Base-by-base conservation (phyloP, 306 rosid genomes). In the Sphenostylis stenocarpa region DNA sequence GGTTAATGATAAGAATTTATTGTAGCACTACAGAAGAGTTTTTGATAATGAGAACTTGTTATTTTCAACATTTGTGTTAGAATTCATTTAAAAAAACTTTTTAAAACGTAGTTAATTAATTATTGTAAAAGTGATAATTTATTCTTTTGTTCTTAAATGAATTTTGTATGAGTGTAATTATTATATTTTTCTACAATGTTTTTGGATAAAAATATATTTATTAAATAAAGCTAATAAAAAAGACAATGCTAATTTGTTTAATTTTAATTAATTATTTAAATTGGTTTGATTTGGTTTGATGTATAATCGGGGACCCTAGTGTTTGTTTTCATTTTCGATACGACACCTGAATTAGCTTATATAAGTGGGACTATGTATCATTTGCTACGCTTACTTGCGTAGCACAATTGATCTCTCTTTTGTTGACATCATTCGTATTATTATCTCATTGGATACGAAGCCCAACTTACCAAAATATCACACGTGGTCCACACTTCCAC, bases 331-430 rank as follows among this genome's bases (percentile, higher is more conserved):
- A 70, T n/a, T 51, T 70, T 49, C 0, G 14, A 71, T 36, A 71
- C 76, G 76, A 28, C 56, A n/a, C 5, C 57, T 73, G 17, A 24
- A 24, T 52, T 6, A 23, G 6, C 77, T 24, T 73, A 73, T 56
- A 57, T 73, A 74, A 74, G 78, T 74, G 21, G n/a, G 20, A 0
- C 1, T 7, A 28, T 28, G 58, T 60, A 73, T 73, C 78, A 44
- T 17, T 57, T 1, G 29, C n/a, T n/a, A n/a, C n/a, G n/a, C 0
- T 36, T 0, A 4, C 7, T 33, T 26, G 26, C 77, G 67, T 38
- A 9, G 15, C 4, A 7, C 9, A 57, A 7, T 57, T 73, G 67
- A n/a, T 39, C 56, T 73, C 56, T 73, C 23, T 57, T 73, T 23
- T 73, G 1, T 23, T 36, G 38, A 1, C 5, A 4, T 38, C 39